Base-by-base conservation (phyloP, 1,284 basidiomycete genomes). In the Ganoderma resinaceum region DNA sequence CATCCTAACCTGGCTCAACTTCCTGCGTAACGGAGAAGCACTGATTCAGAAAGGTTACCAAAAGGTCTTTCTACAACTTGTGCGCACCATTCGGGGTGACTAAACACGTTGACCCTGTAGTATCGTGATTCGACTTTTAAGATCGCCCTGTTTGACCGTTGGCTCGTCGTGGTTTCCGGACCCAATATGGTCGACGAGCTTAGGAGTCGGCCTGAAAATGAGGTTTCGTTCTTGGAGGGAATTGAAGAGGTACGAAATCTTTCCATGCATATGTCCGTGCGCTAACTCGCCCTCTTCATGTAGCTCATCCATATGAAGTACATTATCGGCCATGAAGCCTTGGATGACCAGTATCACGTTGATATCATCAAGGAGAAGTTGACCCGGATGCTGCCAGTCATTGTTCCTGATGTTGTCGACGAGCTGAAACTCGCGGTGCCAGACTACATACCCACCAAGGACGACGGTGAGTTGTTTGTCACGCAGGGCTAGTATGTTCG, bases 141-240 rank as follows among this genome's bases (percentile, higher is more conserved):
- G 73, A 72, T 84, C 23, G 78, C 84, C 0, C 76, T 80, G 71
- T 70, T 79, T 46, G 78, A 80, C n/a, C 63, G 69, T 29, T 80
- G 78, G 78, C 65, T 77, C 6, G 75, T 81, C 26, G 55, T 80
- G 11, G 69, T 74, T n/a, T 73, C 66, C 7, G 74, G 74, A 16
- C 69, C 65, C 35, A 66, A 69, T 59, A 68, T 68, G 68, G 70
- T 78, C 3, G 76, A 78, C 18, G 80, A 81, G 33, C 65, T 80
- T 12, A 75, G 71, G 43, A 77, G 75, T 53, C 72, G 76, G 2
- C 74, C 79, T 1, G 79, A 81, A 43, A 75, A 79, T 18, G 72
- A 75, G 9, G 57, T 80, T 0, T 80, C 78, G 1, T 78, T 78
- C 67, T 23, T 61, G 20, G 74, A 72, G 20, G 76, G 76, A 1